phyloP scores from a whole-genome alignment of 2,329 filamentous ascomycete species.

The Tothia fuscella region DNA sequence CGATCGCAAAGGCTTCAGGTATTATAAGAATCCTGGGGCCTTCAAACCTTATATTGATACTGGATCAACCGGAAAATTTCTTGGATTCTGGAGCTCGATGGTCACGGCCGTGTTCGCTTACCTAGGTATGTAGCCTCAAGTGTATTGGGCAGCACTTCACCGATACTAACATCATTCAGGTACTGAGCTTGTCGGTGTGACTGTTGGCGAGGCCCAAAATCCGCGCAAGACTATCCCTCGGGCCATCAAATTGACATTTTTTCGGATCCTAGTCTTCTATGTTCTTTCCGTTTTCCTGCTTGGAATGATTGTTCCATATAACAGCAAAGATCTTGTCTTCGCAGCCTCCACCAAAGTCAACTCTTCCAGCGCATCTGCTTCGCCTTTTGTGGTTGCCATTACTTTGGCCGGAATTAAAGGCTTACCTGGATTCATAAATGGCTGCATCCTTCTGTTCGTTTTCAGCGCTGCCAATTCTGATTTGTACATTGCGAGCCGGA shows the following conservation, averaged over 20 bases:
- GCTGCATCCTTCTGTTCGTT: slow-evolving; percentile 61
- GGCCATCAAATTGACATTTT: slow-evolving; percentile 71
- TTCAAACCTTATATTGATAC: slow-evolving; percentile 29
- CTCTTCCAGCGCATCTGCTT: slow-evolving; percentile 46
- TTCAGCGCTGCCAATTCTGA: slow-evolving; percentile 69
- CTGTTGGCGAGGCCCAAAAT: slow-evolving; percentile 68
- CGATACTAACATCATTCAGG: slow-evolving; percentile 10
- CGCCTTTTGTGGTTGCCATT: slow-evolving; percentile 67
- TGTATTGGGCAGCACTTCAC: not conserved
- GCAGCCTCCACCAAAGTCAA: slow-evolving; percentile 34
- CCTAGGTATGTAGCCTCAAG: slow-evolving; percentile 39
- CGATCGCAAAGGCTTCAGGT: slow-evolving; percentile 32
- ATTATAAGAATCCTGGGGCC: slow-evolving; percentile 33
- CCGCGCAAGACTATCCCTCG: slow-evolving; percentile 64
- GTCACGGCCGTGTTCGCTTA: slow-evolving; percentile 71
- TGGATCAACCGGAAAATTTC: slow-evolving; percentile 28
- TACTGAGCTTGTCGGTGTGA: slow-evolving; percentile 63
- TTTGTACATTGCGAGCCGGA: slow-evolving; percentile 62
- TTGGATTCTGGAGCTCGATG: slow-evolving; percentile 52
- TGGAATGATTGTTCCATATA: slow-evolving; percentile 65
- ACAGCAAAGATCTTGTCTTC: slow-evolving; percentile 48
- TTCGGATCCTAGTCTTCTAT: slow-evolving; percentile 74
- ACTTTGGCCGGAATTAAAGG: slow-evolving; percentile 47
- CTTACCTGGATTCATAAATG: slow-evolving; percentile 60
- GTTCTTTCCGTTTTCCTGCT: slow-evolving; percentile 60